These are phyloP conservation scores for Aspergillus affinis DNA, from an alignment of 495 filamentous ascomycete genomes.

Conservation along the genomic window DNA sequence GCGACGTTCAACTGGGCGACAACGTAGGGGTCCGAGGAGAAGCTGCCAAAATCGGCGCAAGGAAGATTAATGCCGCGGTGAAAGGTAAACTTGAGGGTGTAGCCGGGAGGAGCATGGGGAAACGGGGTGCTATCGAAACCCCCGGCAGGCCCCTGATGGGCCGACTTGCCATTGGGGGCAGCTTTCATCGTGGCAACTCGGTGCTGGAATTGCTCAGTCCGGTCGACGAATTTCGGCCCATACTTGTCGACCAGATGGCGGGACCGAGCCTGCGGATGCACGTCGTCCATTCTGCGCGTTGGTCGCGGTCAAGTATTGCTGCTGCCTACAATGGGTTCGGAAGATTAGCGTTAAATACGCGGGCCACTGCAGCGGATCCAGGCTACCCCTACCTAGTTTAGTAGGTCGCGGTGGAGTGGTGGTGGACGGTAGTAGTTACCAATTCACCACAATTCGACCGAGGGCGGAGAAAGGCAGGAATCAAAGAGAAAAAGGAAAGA, in stretches of 20 bases:
- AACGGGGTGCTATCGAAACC: conserved; percentile 79
- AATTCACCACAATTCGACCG: neutral
- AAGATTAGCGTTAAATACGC: neutral
- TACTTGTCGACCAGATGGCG: conserved; percentile 34
- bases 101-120: conserved; percentile 69
- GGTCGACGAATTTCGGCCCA: conserved; percentile 52
- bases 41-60: conserved; percentile 70
- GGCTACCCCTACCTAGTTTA: neutral
- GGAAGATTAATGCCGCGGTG: conserved; percentile 78
- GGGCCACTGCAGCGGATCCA: neutral
- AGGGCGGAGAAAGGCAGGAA: neutral
- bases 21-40: conserved; percentile 84
- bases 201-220: conserved; percentile 58
- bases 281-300: conserved; percentile 18
- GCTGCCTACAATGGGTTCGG: neutral
- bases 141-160: conserved; percentile 57
- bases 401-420: too few relatives aligned
- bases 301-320: neutral
- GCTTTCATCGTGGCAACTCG: conserved; percentile 38
- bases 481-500: conserved; percentile 17
- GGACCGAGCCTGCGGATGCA: conserved; percentile 21
- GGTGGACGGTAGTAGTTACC: neutral
- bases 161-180: conserved; percentile 15
- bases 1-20: conserved; percentile 62
- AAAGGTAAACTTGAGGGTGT: conserved; percentile 83